Percentiles rank a stretch among this genome's conserved stretches.
phyloP scores from a whole-genome alignment of 2,329 filamentous ascomycete species.

The Penicillium digitatum region DNA sequence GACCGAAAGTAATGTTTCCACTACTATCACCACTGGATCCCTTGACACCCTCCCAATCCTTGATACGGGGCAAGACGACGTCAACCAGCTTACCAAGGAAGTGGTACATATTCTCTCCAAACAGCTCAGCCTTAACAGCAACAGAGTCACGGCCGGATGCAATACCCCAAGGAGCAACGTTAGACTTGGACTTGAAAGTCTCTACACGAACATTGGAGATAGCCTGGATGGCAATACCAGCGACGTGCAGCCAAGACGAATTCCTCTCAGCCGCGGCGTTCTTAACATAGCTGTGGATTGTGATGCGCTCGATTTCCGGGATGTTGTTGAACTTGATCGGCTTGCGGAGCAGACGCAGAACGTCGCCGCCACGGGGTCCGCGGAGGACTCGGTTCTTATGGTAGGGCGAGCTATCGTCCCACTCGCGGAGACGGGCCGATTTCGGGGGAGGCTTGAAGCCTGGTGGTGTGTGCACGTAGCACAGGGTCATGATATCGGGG shows the following conservation, averaged over 20 bases:
- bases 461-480: slow-evolving; percentile 80
- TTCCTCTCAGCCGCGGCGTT: slow-evolving; percentile 60
- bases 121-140: slow-evolving; percentile 71
- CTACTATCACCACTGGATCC: slow-evolving; percentile 76
- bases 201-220: slow-evolving; percentile 73
- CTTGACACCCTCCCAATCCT: slow-evolving; percentile 85
- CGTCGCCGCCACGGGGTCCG: slow-evolving; percentile 73
- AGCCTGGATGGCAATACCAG: slow-evolving; percentile 76
- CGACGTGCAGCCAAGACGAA: slow-evolving; percentile 72
- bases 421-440: slow-evolving; percentile 68
- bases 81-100: slow-evolving; percentile 89
- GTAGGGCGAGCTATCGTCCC: slow-evolving; percentile 90
- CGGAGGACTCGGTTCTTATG: slow-evolving; percentile 85
- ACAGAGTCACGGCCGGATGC: slow-evolving; percentile 63
- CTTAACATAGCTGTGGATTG: slow-evolving; percentile 72
- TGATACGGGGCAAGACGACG: slow-evolving; percentile 88
- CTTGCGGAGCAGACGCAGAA: slow-evolving; percentile 49
- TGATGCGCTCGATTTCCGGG: slow-evolving; percentile 74
- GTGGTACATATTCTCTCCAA: slow-evolving; percentile 77
- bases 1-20: slow-evolving; percentile 81
- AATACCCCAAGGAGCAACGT: slow-evolving; percentile 72
- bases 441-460: slow-evolving; percentile 60
- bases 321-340: slow-evolving; percentile 76
- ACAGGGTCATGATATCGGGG: slow-evolving; percentile 80
- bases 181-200: slow-evolving; percentile 65